Percentiles rank a stretch among this genome's conserved stretches.
Evolutionary conservation across 129 eudicot genomes (phyloP).

Genomic region (Arctium minus): DNA sequence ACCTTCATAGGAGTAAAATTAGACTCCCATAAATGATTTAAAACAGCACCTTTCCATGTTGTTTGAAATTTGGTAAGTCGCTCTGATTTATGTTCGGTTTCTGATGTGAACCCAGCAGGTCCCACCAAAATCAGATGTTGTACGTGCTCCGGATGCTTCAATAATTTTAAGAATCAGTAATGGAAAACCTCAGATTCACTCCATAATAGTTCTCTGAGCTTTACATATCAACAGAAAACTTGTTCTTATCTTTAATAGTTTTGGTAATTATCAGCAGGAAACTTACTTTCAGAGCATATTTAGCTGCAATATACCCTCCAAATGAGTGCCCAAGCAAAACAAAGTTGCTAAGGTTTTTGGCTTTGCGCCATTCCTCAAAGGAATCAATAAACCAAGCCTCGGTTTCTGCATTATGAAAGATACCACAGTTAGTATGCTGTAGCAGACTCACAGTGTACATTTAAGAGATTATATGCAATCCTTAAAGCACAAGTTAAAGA

Average conservation of each 20-base stretch:
- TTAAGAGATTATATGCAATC: neutral
- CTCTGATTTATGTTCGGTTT: slow-evolving; percentile 66
- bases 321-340: slow-evolving; percentile 94
- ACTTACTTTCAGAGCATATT: slow-evolving; percentile 82
- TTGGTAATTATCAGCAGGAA: slow-evolving; percentile 1
- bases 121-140: slow-evolving; percentile 90
- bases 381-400: slow-evolving; percentile 99
- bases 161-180: slow-evolving; percentile 11
- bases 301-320: slow-evolving; percentile 96
- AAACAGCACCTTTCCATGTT: slow-evolving; percentile 90
- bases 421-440: neutral
- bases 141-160: slow-evolving; percentile 94
- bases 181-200: neutral
- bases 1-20: slow-evolving; percentile 91
- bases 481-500: neutral
- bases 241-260: neutral
- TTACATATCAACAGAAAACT: neutral
- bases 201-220: neutral
- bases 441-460: neutral
- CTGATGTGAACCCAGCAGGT: slow-evolving; percentile 84
- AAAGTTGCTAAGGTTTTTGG: slow-evolving; percentile 84
- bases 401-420: slow-evolving; percentile 57
- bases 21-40: slow-evolving; percentile 94
- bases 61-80: slow-evolving; percentile 62
- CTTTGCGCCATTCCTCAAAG: slow-evolving; percentile 95